Base-by-base conservation (phyloP, 208 protist species). In the Herpetomonas samuelpessoai region DNA sequence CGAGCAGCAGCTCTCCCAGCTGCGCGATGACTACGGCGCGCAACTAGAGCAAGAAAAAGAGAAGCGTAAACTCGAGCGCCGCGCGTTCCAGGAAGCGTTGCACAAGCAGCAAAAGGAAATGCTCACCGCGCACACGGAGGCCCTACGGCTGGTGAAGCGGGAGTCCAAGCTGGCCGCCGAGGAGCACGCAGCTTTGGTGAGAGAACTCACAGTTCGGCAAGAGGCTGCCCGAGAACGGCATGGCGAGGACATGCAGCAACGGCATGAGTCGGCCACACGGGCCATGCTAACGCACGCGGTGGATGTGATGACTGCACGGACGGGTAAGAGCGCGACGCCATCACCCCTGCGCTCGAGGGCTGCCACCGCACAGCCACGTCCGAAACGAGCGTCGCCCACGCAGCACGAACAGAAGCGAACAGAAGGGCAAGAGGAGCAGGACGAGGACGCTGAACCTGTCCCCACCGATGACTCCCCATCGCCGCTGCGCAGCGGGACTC, bases 1-100 rank as follows among this genome's bases (percentile, higher is more conserved):
- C 73, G 49, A 83, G 44, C 58, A 62, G 21, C 79, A 92, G 57
- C 55, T 92, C 29, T 59, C 69, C 49, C 81, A 73, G 1, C 54
- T 86, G 4, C 71, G 60, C 1, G 65, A 67, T 18, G 27, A 54
- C 27, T 79, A 85, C 65, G 61, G 71, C 21, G 61, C 45, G 9
- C 47, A 80, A 45, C 65, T 82, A 2, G 61, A 81, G 30, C 70
- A 85, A 22, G 84, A 90, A 54, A 38, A 64, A 12, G 38, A 60
- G 30, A 67, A 85, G 56, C 81, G 82, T 9, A 51, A 44, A 27
- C 54, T 71, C 21, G 88, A 94, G 65, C 74, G 69, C 16, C 68
- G 39, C 1, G 81, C 84, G 26, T 91, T 88, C 64, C 62, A 55
- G n/a, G 65, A 79, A 18, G 57, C 84, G 0, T 71, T 94, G 51